Percentiles rank a stretch among this genome's conserved stretches.
These are phyloP conservation scores for Maudiozyma turicensis DNA, from an alignment of 805 yeast genomes.

Conservation along the genomic window DNA sequence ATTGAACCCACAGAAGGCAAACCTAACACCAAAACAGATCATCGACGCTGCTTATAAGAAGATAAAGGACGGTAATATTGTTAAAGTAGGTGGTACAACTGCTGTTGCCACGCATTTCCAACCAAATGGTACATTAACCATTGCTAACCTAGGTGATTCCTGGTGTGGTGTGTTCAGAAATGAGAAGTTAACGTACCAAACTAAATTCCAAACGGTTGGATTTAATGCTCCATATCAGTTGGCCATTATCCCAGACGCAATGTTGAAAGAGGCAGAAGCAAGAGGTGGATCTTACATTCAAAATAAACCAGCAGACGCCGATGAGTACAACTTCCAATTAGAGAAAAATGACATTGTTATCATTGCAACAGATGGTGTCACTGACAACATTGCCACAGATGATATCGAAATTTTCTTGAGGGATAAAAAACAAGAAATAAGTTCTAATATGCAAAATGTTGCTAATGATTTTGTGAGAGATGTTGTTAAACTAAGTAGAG, in stretches of 20 bases:
- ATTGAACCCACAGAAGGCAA: conserved; percentile 4
- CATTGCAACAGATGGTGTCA: conserved; percentile 89
- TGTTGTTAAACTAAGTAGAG: conserved; percentile 62
- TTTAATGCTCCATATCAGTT: conserved; percentile 91
- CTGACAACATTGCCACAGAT: conserved; percentile 67
- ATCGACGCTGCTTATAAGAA: conserved; percentile 47
- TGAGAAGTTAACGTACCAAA: conserved; percentile 49
- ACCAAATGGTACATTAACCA: conserved; percentile 41
- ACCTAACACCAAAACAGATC: conserved; percentile 36
- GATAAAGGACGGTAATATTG: conserved; percentile 45
- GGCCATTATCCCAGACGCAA: conserved; percentile 66
- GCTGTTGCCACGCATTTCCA: conserved; percentile 73
- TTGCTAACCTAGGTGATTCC: conserved; percentile 88
- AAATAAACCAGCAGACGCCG: conserved; percentile 63
- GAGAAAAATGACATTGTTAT: conserved; percentile 65
- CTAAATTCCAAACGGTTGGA: conserved; percentile 71
- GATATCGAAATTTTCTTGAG: conserved; percentile 63
- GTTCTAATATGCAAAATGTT: conserved; percentile 34
- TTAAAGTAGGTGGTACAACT: conserved; percentile 88
- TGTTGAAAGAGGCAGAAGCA: conserved; percentile 42
- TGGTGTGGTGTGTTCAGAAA: conserved; percentile 84
- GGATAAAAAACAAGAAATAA: conserved; percentile 32
- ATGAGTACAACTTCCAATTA: conserved; percentile 54
- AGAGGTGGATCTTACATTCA: conserved; percentile 56
- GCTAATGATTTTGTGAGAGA: conserved; percentile 51